Percentiles rank a stretch among this genome's conserved stretches.
phyloP scores from a whole-genome alignment of 805 yeast genomes.

The Cyberlindnera galapagoensis region DNA sequence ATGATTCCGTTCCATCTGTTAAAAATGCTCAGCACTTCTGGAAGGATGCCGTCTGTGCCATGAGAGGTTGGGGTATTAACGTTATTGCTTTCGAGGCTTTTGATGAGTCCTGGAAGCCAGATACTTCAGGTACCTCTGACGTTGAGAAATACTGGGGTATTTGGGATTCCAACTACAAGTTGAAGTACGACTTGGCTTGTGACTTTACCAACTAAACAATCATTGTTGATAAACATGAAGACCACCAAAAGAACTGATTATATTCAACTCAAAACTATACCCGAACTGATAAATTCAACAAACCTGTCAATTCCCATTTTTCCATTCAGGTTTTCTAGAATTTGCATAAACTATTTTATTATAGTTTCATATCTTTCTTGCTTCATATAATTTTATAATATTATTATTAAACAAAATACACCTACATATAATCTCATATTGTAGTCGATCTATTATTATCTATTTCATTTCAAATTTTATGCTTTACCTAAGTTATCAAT shows the following conservation, averaged over 20 bases:
- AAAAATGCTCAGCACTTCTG: constrained; percentile 75
- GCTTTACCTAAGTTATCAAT: constrained; percentile 35
- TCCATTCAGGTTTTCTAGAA: too few species aligned
- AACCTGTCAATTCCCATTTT: too few species aligned
- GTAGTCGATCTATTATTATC: too few species aligned
- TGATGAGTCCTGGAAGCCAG: constrained; percentile 96
- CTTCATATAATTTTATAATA: too few species aligned
- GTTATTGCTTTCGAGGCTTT: constrained; percentile 91
- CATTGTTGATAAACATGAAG: too few species aligned
- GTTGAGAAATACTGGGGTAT: constrained; percentile 97
- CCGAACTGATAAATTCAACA: too few species aligned
- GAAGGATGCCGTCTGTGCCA: constrained; percentile 86
- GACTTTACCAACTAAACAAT: constrained; percentile 29
- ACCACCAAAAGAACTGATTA: too few species aligned
- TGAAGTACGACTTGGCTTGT: constrained; percentile 44
- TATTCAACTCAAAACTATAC: too few species aligned
- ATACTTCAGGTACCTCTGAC: constrained; percentile 74
- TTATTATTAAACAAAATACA: too few species aligned
- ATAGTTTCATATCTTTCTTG: too few species aligned
- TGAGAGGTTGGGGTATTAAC: constrained; percentile 94
- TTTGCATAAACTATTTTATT: not conserved
- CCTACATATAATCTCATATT: too few species aligned
- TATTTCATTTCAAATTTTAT: too few species aligned
- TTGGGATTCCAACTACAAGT: constrained; percentile 44
- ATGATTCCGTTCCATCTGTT: constrained; percentile 58